Evolutionary conservation across 345 rosid genomes (phyloP).

Genomic region (Angophora floribunda): DNA sequence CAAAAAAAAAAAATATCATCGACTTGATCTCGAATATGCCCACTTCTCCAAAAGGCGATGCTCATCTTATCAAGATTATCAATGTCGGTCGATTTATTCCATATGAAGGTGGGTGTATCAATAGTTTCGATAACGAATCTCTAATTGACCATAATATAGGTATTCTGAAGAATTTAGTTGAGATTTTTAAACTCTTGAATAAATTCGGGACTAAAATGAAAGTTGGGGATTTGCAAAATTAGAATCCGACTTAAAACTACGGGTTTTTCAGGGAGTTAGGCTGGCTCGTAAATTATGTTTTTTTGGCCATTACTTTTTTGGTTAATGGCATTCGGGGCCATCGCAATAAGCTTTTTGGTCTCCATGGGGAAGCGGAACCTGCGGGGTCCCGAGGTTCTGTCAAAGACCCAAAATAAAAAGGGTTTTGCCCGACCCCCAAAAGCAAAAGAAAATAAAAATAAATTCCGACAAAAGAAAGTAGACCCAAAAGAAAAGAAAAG

Average conservation of each 20-base stretch:
- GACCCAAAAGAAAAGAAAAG: background rate
- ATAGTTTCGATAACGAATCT: too few species aligned
- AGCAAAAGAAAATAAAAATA: background rate
- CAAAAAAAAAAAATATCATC: too few species aligned
- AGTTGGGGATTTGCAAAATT: fast-evolving
- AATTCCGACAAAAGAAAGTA: too few species aligned
- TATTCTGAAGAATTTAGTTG: background rate
- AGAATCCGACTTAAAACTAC: background rate
- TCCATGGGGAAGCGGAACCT: background rate
- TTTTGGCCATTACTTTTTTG: background rate
- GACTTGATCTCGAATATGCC: too few species aligned
- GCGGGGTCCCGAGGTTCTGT: background rate
- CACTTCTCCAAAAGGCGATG: background rate
- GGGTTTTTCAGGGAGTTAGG: background rate
- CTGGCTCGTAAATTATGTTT: background rate
- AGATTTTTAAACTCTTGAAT: fast-evolving
- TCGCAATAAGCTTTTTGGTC: background rate
- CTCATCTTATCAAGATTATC: too few species aligned
- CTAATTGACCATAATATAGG: too few species aligned
- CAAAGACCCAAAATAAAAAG: background rate
- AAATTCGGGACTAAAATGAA: fast-evolving
- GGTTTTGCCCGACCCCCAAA: background rate
- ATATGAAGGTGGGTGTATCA: fast-evolving
- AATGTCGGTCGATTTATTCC: background rate
- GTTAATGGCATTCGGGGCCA: background rate